Evolutionary conservation across 140 eudicot genomes (phyloP).

Genomic region (Cichorium intybus): DNA sequence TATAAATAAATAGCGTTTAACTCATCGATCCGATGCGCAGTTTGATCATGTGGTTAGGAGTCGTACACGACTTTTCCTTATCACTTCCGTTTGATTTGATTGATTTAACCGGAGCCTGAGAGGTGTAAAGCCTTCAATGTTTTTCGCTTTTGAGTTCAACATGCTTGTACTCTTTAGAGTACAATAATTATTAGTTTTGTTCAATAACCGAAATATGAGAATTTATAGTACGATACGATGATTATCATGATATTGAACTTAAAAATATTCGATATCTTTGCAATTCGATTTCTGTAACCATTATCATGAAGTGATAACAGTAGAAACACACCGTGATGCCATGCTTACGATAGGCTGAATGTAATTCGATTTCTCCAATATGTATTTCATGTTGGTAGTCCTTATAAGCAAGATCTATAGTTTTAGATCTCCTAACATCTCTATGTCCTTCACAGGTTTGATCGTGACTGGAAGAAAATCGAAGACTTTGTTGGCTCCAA

Average conservation of each 20-base stretch:
- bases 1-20: not conserved
- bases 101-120: not conserved
- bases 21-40: not conserved
- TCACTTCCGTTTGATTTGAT: not conserved
- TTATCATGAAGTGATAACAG: too few relatives aligned
- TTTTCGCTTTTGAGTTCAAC: not conserved
- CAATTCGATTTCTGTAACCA: too few relatives aligned
- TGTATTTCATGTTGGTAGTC: not conserved
- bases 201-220: not conserved
- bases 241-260: not conserved
- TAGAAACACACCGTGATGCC: too few relatives aligned
- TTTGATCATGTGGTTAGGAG: constrained; percentile 5
- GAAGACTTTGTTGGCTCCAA: constrained; percentile 98
- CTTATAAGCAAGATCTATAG: not conserved
- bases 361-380: too few relatives aligned
- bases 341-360: too few relatives aligned
- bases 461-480: constrained; percentile 99
- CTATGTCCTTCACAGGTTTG: constrained; percentile 59
- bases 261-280: not conserved
- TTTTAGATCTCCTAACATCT: constrained; percentile 26
- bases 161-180: constrained; percentile 4
- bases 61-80: not conserved
- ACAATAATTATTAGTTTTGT: not conserved
- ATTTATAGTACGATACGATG: too few relatives aligned
- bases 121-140: not conserved